phyloP scores from a whole-genome alignment of 805 yeast species.

The Starmerella cellae region DNA sequence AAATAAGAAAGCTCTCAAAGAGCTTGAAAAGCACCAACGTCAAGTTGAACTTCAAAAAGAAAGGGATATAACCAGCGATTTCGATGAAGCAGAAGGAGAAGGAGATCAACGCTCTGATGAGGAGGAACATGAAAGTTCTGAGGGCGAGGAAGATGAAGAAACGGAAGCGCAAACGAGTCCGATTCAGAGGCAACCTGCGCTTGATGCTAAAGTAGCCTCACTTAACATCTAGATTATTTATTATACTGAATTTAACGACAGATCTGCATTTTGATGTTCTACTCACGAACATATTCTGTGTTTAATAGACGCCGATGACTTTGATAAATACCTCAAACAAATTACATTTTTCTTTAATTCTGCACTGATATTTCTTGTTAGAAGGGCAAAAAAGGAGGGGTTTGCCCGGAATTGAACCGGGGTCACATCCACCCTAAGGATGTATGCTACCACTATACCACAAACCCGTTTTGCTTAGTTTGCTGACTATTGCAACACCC shows the following conservation, averaged over 20 bases:
- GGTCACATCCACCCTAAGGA: conserved; percentile 17
- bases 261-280: background rate
- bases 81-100: conserved; percentile 28
- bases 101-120: conserved; percentile 30
- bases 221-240: background rate
- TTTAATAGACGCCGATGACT: too few species aligned
- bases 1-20: conserved; percentile 37
- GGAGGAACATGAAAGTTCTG: conserved; percentile 2
- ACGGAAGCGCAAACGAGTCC: background rate
- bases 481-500: background rate
- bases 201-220: background rate
- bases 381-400: background rate
- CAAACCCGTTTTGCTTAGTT: conserved; percentile 12
- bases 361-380: background rate
- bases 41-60: conserved; percentile 24
- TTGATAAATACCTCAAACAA: background rate
- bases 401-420: conserved; percentile 4
- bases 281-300: too few species aligned
- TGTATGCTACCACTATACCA: conserved; percentile 22
- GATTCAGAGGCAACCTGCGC: background rate
- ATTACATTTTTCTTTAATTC: too few species aligned
- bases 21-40: conserved; percentile 62
- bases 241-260: background rate
- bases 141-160: background rate
- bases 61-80: conserved; percentile 25